Evolutionary conservation across 2,329 filamentous ascomycete species (phyloP), one percentile per base, ranked within the genome.

Genomic region (Emmonsia crescens): DNA sequence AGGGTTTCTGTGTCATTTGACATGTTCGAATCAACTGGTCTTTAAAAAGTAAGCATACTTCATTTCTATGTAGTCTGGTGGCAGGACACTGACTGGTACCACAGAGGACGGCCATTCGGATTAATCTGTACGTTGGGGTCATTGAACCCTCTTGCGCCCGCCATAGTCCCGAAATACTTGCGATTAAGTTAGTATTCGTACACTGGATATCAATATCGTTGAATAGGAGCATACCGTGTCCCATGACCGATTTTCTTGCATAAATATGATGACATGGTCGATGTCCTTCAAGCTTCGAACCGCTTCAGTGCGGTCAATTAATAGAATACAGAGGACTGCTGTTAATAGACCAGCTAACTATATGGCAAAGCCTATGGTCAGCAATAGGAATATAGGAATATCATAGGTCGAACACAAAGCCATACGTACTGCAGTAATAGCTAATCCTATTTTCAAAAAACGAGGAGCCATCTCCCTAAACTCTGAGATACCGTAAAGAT

Each of bases 181-280:
- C 36, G 14, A 33, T n/a, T 24, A 6, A 36, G 59, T 64, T 21
- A 61, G 49, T 40, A 33, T 8, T 42, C 16, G 10, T 6, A 55
- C 6, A 21, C 14, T 33, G 36, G 9, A 24, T 14, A 31, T n/a
- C 21, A 3, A 12, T 12, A 48, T 27, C 14, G 38, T 51, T 62
- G 29, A n/a, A 36, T 27, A 3, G 29, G 14, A 21, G 40, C 69
- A 51, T 71, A 74, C 74, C 42, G 67, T 71, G 56, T 76, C 73
- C 67, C 72, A 76, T 38, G 74, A 72, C 49, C 77, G 69, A 61
- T 79, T 79, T 64, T 79, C 79, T 67, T 83, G 81, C 81, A 83
- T 83, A 70, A 83, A 83, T 12, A 83, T 77, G 12, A 83, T 77
- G 33, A 83, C 80, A 79, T 84, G 81, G 29, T 83, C 75, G 62